A percentile compares a stretch with the other conserved stretches of the same genome.
These are phyloP conservation scores for Lasiodiplodia citricola DNA, from an alignment of 2,329 filamentous ascomycete genomes.

Conservation along the genomic window DNA sequence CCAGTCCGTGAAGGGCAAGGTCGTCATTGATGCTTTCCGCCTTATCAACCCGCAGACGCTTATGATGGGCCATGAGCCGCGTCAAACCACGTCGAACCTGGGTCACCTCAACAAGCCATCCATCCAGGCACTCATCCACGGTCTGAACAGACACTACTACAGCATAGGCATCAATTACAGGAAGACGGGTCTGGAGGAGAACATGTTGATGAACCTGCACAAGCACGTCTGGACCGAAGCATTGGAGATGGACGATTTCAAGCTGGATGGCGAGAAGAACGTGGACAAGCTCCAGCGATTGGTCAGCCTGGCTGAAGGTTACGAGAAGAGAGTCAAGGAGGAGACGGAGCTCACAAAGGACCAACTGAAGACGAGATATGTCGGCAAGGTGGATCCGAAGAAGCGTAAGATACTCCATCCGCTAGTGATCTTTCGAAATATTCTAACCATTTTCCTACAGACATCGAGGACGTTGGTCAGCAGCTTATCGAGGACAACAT, in stretches of 20 bases:
- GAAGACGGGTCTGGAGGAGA: conserved; percentile 97
- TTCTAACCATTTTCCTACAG: conserved; percentile 43
- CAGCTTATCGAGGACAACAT: conserved; percentile 99
- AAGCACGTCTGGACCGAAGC: conserved; percentile 99
- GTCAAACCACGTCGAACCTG: conserved; percentile 96
- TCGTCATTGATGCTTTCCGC: conserved; percentile 98
- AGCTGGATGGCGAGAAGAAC: conserved; percentile 80
- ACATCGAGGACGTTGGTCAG: conserved; percentile 94
- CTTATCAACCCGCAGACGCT: conserved; percentile 97
- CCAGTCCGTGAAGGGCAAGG: conserved; percentile 99
- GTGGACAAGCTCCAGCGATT: conserved; percentile 85
- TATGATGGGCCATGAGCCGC: conserved; percentile 96
- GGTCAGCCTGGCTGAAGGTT: conserved; percentile 88
- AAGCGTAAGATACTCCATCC: conserved; percentile 66
- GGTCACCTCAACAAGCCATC: conserved; percentile 99
- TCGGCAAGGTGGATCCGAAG: conserved; percentile 98
- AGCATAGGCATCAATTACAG: conserved; percentile 98
- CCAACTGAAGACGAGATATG: conserved; percentile 97
- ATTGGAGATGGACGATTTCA: conserved; percentile 95
- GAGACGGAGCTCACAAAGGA: conserved; percentile 97
- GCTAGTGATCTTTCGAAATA: not conserved
- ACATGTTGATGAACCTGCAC: conserved; percentile 99
- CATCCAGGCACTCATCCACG: conserved; percentile 98
- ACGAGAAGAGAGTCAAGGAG: conserved; percentile 98
- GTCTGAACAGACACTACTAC: conserved; percentile 98